Evolutionary conservation across 306 rosid genomes (phyloP).

Genomic region (Cajanus cajan): DNA sequence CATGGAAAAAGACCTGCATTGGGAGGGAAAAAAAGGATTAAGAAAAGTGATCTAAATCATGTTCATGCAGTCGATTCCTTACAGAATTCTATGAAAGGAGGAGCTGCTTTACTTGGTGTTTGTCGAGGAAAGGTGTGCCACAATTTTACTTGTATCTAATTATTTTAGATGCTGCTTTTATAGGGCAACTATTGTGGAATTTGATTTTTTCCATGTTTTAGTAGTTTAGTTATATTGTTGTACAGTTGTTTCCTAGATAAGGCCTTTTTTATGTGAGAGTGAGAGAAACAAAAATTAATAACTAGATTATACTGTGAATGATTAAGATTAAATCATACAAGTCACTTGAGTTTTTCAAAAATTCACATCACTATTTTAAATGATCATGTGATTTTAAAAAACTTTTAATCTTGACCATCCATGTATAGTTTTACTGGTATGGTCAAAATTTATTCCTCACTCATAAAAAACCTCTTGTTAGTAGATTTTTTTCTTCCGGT

Average conservation of each 20-base stretch:
- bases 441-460: background rate
- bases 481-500: no score
- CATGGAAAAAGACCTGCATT: constrained; percentile 43
- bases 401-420: background rate
- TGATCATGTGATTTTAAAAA: background rate
- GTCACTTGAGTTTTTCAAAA: background rate
- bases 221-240: background rate
- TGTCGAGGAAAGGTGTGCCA: constrained; percentile 89
- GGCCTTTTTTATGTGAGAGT: background rate
- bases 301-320: background rate
- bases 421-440: background rate
- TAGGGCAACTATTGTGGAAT: constrained; percentile 9
- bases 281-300: background rate
- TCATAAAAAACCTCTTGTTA: no score
- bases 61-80: constrained; percentile 35
- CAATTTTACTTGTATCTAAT: constrained; percentile 6
- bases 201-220: constrained; percentile 8
- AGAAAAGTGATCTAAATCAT: constrained; percentile 44
- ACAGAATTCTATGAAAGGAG: constrained; percentile 53
- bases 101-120: constrained; percentile 91
- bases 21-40: constrained; percentile 61
- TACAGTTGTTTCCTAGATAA: background rate
- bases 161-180: constrained; percentile 4
- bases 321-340: background rate
- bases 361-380: background rate